Base-by-base conservation (phyloP, 148 eudicot genomes). In the Rhododendron williamsianum region DNA sequence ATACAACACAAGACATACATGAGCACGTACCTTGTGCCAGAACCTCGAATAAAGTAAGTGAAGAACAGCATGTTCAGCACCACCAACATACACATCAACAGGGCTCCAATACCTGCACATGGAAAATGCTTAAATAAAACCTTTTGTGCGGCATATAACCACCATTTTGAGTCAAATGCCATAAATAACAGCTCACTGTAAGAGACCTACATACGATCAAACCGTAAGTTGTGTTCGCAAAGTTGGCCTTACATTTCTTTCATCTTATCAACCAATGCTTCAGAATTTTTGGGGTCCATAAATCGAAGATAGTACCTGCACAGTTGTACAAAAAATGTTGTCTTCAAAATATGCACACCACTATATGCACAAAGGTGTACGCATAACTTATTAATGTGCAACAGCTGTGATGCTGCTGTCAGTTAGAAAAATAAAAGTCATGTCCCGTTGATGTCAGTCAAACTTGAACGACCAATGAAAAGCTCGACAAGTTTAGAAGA, bases 11-110 rank as follows among this genome's bases (percentile, higher is more conserved):
- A 71, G 65, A 77, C 73, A n/a, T 52, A 16, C 30, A 45, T 45
- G 51, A 76, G 60, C 19, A 74, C 84, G 78, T 77, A 94, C 99
- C 99, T 97, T 97, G 92, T 97, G 99, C 99, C 99, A 97, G 90
- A 97, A 97, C 88, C 99, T 91, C 15, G 99, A 91, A 91, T 97
- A 97, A 79, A 97, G 98, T 73, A 97, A 92, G 90, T 97, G 98
- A 91, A 97, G 98, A 88, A 97, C 99, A 78, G 99, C 99, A 92
- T 97, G 99, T 89, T 97, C 98, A 86, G 99, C 98, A 82, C 99
- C 99, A 87, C 99, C 99, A 87, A 97, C 99, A 86, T 97, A 97
- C 30, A 97, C 94, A 94, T 97, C 99, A 88, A 97, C 99, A 76
- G 96, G 99, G 89, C 99, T 69, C 99, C 99, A 97, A 86, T 97